A percentile compares a stretch with the other conserved stretches of the same genome.
phyloP scores from a whole-genome alignment of 768 basidiomycete species.

The Suillus americanus region DNA sequence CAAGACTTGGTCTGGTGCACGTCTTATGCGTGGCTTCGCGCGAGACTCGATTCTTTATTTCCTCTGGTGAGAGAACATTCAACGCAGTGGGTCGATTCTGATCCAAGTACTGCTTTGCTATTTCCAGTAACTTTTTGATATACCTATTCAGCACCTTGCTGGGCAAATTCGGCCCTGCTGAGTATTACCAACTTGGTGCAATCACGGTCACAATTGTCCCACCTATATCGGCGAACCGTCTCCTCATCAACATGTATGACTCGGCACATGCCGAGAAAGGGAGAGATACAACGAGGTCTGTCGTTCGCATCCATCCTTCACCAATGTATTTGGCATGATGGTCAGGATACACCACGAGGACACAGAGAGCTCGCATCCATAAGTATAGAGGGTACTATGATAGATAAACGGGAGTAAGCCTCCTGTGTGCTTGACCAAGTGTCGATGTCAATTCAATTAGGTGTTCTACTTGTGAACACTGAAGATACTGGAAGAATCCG shows the following conservation, averaged over 20 bases:
- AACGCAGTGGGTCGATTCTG: background rate
- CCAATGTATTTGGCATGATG: too few species aligned
- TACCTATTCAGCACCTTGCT: constrained; percentile 3
- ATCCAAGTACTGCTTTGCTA: background rate
- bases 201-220: constrained; percentile 4
- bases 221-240: background rate
- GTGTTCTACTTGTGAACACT: too few species aligned
- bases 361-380: background rate
- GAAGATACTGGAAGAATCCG: too few species aligned
- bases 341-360: background rate
- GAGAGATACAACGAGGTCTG: background rate
- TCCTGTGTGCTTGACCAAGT: too few species aligned
- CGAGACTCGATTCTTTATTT: constrained; percentile 10
- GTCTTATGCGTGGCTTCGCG: constrained; percentile 4
- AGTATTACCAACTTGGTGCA: constrained; percentile 1
- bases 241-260: background rate
- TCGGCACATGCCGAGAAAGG: background rate
- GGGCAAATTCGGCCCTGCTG: background rate
- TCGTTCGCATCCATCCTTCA: background rate
- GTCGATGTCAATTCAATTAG: too few species aligned
- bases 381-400: background rate
- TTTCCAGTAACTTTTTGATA: constrained; percentile 4
- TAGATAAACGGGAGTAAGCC: too few species aligned
- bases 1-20: constrained; percentile 9
- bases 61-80: constrained; percentile 1